Base-by-base conservation (phyloP, 305 asterid genomes). In the Solanum chacoense region DNA sequence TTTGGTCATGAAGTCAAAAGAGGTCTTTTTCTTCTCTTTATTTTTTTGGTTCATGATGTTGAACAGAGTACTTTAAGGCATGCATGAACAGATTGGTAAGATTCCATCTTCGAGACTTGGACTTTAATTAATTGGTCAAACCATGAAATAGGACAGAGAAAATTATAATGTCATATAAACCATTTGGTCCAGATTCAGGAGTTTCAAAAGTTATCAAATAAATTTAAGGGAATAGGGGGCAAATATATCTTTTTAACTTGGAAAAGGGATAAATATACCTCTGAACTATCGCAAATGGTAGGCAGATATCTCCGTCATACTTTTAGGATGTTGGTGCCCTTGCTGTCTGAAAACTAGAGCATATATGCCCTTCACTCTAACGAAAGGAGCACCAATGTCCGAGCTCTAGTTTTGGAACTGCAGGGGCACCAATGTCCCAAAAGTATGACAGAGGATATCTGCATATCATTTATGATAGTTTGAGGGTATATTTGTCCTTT, bases 1-100 rank as follows among this genome's bases (percentile, higher is more conserved):
- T 28, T 42, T 14, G 86, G 38, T 80, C 71, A 80, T 76, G 31
- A 76, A 79, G 85, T 79, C 65, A 24, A 80, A 80, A 0, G 38
- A 42, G 18, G 38, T 42, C 26, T 42, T 40, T 42, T 80, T 14
- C 59, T 28, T 75, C 1, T 59, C 69, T 59, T 59, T 59, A 59
- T 59, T 20, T 76, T 76, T 36, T 26, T 36, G 84, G 84, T n/a
- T 29, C 84, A 76, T 76, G 31, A 36, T 76, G 55, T 76, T 42
- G 67, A 26, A 80, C 67, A 16, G 36, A 38, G 67, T 26, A 2
- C 26, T 78, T 79, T 42, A 73, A 80, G 37, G 85, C 85, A 40
- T 37, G 65, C 35, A 78, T 80, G 86, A 50, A 28, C 37, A 5
- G 24, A 42, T 28, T 50, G 71, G 86, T 28, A 80, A 28, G 69